Evolutionary conservation across 768 basidiomycete genomes (phyloP).

Genomic region (Trametes elegans): DNA sequence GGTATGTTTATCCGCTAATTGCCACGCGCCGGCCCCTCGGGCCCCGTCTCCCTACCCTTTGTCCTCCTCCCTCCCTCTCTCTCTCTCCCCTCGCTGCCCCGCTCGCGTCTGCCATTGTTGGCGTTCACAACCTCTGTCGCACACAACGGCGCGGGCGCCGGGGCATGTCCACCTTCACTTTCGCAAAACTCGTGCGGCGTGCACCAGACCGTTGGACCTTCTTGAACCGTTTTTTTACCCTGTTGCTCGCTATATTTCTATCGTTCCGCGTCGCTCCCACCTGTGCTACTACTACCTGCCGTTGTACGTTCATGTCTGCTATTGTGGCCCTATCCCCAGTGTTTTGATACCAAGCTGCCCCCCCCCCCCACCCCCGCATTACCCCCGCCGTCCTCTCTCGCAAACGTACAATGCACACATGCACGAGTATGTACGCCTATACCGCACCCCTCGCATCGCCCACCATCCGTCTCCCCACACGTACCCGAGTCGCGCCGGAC

Average conservation of each 20-base stretch:
- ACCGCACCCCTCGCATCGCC: background rate
- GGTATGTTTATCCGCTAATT: conserved; percentile 16
- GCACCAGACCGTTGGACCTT: conserved; percentile 4
- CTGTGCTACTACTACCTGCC: conserved; percentile 14
- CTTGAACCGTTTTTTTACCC: background rate
- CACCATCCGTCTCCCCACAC: background rate
- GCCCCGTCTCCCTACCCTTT: background rate
- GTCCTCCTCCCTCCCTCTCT: background rate
- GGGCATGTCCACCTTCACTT: conserved; percentile 2
- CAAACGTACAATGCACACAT: background rate
- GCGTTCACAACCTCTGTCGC: background rate
- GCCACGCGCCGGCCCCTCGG: conserved; percentile 1
- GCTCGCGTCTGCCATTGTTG: background rate
- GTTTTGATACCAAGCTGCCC: conserved; percentile 12
- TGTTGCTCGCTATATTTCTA: conserved; percentile 7
- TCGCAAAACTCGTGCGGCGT: conserved; percentile 3
- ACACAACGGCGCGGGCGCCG: conserved; percentile 7
- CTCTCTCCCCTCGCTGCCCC: background rate
- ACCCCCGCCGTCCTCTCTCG: background rate
- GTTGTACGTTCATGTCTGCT: conserved; percentile 4
- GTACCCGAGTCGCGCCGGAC: background rate
- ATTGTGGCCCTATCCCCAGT: conserved; percentile 2
- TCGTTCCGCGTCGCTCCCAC: background rate
- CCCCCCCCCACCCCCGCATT: background rate
- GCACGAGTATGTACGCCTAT: background rate